Evolutionary conservation across 2,329 filamentous ascomycete genomes (phyloP).

Genomic region (Aspergillus aculeatus): DNA sequence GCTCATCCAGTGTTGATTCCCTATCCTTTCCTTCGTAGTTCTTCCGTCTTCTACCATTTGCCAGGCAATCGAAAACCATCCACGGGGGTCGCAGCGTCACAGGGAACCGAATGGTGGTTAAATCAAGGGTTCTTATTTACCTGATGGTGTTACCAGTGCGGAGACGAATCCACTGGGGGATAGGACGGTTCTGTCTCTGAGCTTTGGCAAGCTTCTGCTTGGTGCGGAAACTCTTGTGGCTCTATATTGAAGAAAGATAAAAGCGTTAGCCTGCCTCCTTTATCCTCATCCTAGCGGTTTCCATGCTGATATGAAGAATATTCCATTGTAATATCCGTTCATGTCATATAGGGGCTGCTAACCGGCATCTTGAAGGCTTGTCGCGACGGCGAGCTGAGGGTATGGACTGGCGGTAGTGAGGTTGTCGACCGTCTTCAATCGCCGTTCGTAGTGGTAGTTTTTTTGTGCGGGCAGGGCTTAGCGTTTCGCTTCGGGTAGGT

Average conservation of each 20-base stretch:
- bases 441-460: constrained; percentile 32
- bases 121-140: constrained; percentile 58
- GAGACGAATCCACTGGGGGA: constrained; percentile 99
- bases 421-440: constrained; percentile 34
- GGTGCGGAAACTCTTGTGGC: constrained; percentile 99
- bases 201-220: constrained; percentile 99
- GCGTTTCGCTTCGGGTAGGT: constrained; percentile 38
- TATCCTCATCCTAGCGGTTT: neutral
- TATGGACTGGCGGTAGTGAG: constrained; percentile 35
- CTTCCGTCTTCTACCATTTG: neutral
- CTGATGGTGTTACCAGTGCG: constrained; percentile 99
- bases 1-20: neutral
- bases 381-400: constrained; percentile 42
- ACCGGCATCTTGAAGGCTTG: constrained; percentile 58
- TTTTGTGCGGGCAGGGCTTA: constrained; percentile 43
- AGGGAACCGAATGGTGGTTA: constrained; percentile 6
- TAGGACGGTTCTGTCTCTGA: constrained; percentile 99
- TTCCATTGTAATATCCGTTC: neutral
- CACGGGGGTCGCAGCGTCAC: constrained; percentile 11
- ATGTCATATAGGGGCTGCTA: constrained; percentile 25
- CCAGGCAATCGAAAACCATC: neutral
- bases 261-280: constrained; percentile 13
- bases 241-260: constrained; percentile 55
- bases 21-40: neutral
- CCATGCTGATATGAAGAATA: neutral